phyloP scores from a whole-genome alignment of 176 grass and related monocot species.

The Eleusine indica region DNA sequence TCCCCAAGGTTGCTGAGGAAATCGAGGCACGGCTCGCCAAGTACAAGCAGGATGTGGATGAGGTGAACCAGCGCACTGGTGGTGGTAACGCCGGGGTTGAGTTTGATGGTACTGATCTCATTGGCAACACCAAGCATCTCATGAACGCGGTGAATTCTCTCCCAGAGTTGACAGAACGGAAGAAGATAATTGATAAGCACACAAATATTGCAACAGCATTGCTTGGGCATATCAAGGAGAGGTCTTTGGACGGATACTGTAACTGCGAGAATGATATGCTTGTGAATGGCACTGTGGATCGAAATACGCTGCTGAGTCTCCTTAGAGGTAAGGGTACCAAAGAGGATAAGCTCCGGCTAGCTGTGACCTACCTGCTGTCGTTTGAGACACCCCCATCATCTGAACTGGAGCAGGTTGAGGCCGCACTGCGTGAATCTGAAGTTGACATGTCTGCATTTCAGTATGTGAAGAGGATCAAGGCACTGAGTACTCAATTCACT shows the following conservation, averaged over 20 bases:
- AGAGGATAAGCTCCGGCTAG: conserved; percentile 87
- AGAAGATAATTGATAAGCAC: conserved; percentile 97
- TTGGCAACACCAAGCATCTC: conserved; percentile 90
- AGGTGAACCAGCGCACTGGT: conserved; percentile 81
- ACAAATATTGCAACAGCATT: conserved; percentile 84
- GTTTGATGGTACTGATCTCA: conserved; percentile 89
- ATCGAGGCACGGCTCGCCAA: conserved; percentile 77
- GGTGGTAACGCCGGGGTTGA: conserved; percentile 74
- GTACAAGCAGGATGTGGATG: conserved; percentile 96
- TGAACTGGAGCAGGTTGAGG: conserved; percentile 83
- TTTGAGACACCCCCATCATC: conserved; percentile 63
- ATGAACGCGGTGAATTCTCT: conserved; percentile 96
- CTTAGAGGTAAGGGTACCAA: conserved; percentile 87
- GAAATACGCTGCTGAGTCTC: conserved; percentile 61
- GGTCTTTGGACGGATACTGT: conserved; percentile 79
- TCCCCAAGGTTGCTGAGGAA: conserved; percentile 84
- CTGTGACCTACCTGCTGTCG: conserved; percentile 87
- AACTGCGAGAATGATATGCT: conserved; percentile 88
- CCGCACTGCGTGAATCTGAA: conserved; percentile 71
- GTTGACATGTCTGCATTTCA: conserved; percentile 84
- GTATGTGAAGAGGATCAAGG: conserved; percentile 93
- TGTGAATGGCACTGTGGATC: conserved; percentile 68
- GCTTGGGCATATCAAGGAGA: conserved; percentile 89
- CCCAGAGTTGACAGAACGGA: conserved; percentile 81
- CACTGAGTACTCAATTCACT: conserved; percentile 78